Evolutionary conservation across 2,329 filamentous ascomycete species (phyloP).

Genomic region (Pseudocercospora vitis): DNA sequence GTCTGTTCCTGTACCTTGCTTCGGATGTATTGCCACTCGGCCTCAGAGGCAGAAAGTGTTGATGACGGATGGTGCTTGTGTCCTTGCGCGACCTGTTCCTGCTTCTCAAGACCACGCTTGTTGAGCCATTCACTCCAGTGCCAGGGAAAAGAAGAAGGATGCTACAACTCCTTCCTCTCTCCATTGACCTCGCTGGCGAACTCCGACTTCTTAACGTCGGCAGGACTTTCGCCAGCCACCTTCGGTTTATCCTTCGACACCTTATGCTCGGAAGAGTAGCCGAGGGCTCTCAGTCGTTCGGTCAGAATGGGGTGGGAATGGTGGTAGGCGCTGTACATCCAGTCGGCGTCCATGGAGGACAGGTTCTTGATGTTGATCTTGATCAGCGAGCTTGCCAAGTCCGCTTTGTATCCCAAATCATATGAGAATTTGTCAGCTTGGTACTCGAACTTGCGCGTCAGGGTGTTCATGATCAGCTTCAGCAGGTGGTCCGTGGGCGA

Average conservation of each 20-base stretch:
- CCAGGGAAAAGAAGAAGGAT: neutral
- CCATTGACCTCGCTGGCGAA: constrained; percentile 5
- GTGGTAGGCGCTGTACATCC: constrained; percentile 97
- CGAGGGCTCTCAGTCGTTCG: constrained; percentile 85
- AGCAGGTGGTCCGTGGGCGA: constrained; percentile 91
- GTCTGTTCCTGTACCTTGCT: too few relatives aligned
- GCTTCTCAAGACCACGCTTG: neutral
- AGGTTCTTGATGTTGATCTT: constrained; percentile 98
- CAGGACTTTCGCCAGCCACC: constrained; percentile 17
- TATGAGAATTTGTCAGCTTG: constrained; percentile 86
- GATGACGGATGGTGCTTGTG: neutral
- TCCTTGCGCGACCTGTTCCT: neutral
- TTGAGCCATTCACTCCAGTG: neutral
- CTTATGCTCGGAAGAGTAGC: constrained; percentile 72
- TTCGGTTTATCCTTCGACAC: constrained; percentile 47
- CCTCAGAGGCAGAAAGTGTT: neutral
- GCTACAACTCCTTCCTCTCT: constrained; percentile 17
- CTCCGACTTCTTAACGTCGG: neutral
- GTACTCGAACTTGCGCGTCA: constrained; percentile 94
- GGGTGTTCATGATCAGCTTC: constrained; percentile 92
- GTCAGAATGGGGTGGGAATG: constrained; percentile 96
- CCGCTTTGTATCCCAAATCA: constrained; percentile 75
- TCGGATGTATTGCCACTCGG: too few relatives aligned
- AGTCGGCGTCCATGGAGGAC: constrained; percentile 97
- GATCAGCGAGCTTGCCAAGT: constrained; percentile 85